Conservation (phyloP, 371 early-diverging fungal species). For the Thermomucor indicae-seudaticae region DNA sequence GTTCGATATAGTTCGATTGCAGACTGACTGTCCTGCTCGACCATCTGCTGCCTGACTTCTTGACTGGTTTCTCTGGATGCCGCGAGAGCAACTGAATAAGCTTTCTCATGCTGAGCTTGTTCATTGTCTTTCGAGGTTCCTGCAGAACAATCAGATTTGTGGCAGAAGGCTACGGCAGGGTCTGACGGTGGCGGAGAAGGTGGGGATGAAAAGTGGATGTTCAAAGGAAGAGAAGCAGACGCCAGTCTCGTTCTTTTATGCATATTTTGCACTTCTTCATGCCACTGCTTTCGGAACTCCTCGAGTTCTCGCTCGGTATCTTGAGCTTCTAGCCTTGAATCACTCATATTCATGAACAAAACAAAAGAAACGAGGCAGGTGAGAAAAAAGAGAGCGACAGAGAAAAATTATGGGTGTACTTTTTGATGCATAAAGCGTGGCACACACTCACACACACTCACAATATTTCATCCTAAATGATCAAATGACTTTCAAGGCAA, state of each 20-base stretch:
- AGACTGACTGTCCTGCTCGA: too few relatives aligned
- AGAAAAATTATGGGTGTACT: too few relatives aligned
- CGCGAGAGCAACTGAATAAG: not conserved
- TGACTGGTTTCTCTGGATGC: not conserved
- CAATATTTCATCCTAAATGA: too few relatives aligned
- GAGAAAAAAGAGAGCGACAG: not conserved
- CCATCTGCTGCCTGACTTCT: too few relatives aligned
- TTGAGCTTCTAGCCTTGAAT: not conserved
- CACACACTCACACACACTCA: too few relatives aligned
- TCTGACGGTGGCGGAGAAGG: not conserved
- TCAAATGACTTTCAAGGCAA: too few relatives aligned
- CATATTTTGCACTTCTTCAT: conserved; percentile 11
- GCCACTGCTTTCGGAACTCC: conserved; percentile 21
- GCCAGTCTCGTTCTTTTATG: too few relatives aligned
- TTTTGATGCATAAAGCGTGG: too few relatives aligned
- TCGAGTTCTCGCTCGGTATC: conserved; percentile 6
- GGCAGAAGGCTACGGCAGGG: not conserved
- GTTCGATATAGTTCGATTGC: conserved; percentile 23
- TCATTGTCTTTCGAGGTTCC: not conserved
- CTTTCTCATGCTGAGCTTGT: not conserved
- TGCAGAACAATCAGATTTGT: too few relatives aligned
- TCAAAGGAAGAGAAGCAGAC: conserved; percentile 2
- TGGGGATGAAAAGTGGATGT: conserved; percentile 4
- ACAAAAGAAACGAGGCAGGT: not conserved
- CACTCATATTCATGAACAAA: not conserved